Base-by-base conservation (phyloP, 306 rosid genomes). In the Rosa persica region DNA sequence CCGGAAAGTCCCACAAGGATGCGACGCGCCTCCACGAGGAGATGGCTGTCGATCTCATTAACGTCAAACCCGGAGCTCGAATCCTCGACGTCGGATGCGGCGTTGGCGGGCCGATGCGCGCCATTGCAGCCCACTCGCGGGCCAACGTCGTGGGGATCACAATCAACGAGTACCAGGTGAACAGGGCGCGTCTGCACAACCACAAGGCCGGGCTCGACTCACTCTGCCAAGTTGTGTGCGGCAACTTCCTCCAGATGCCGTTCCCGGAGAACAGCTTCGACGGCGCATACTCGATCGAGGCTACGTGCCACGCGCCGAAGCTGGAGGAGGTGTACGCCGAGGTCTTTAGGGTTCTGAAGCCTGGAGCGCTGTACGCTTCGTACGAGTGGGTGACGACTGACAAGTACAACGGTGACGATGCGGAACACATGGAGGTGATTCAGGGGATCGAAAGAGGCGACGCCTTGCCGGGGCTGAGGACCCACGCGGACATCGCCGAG, bases 361-460 rank as follows among this genome's bases (percentile, higher is more conserved):
- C 98, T 0, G 99, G 99, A 1, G 66, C 96, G 4, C 83, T 92
- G 15, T 95, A 88, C 69, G 96, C 93, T 0, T 95, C 99, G 0
- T 90, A 93, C 84, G 99, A 95, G 80, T 95, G 99, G 99, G 99
- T 93, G 0, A 93, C 99, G 3, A 95, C 99, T 0, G 99, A 89
- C 2, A 95, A 90, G 75, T 95, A 74, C 85, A 78, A 40, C 0
- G 79, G 58, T 0, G 89, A 84, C 0, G 73, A 91, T 76, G 61
- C 79, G 0, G 99, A 91, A 27, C 98, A 95, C 76, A 88, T 89
- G 77, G 95, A 93, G 52, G 55, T 91, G 25, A 89, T 95, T 60
- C 98, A 95, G 54, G 99, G 95, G 57, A 95, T 95, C 46, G 99
- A 93, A 69, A 86, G 99, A 75, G 99, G 99, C 0, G 95, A 95